Base-by-base conservation (phyloP, 169 alveolate species). In the Pseudocohnilembus persalinus region DNA sequence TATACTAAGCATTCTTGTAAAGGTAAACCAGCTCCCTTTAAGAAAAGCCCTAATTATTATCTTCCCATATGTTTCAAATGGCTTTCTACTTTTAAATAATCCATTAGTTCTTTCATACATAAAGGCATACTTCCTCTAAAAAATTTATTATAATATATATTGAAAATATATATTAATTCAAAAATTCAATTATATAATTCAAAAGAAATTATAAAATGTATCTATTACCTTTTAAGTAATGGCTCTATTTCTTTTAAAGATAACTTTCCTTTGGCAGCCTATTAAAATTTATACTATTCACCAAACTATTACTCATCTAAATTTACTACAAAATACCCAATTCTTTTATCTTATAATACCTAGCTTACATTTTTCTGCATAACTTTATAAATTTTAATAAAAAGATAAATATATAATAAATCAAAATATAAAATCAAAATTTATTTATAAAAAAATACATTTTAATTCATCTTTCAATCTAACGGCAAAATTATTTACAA, bases 31-130 rank as follows among this genome's bases (percentile, higher is more conserved):
- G 82, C 74, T 29, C 92, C 91, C 49, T 90, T 90, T 27, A 90
- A 30, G 74, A 83, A 90, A 16, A 88, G 74, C 31, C 91, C 89
- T 29, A 88, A 73, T 64, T 90, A 72, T 35, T 88, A 80, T 82
- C 94, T 83, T 0, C 94, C 94, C 74, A 6, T 35, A 85, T 90
- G 92, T 74, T 81, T 90, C 31, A 90, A 68, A 83, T 90, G 94
- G 73, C 84, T 89, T 35, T 90, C 74, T 26, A 31, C 49, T n/a
- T 75, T 80, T 34, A 91, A 76, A 1, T 30, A 77, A 30, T 77
- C 83, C 25, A 76, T 78, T 26, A 91, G 82, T 34, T n/a, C 29
- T 73, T 85, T 88, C 94, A 91, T 91, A 86, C 94, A 91, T 31
- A 92, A 90, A 11, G 94, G 94, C 77, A 83, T 20, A 49, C 68